These are phyloP conservation scores for Penicillium sclerotigenum DNA, from an alignment of 2,329 filamentous ascomycete genomes.

Conservation along the genomic window DNA sequence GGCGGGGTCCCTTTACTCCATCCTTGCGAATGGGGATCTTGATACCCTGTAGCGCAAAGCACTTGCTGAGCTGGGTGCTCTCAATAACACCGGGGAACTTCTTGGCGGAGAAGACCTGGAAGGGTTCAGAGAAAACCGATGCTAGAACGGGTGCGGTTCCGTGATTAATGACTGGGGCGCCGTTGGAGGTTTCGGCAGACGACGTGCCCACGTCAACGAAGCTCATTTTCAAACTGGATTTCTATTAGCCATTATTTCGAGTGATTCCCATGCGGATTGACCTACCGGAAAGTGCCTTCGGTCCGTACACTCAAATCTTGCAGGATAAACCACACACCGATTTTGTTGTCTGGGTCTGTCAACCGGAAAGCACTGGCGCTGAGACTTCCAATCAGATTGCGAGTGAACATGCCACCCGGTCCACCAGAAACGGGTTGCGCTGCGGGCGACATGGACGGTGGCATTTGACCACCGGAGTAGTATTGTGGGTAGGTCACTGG, in stretches of 20 bases:
- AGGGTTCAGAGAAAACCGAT: constrained; percentile 79
- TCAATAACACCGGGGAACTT: constrained; percentile 98
- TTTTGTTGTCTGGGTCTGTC: constrained; percentile 72
- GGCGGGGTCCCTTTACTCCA: constrained; percentile 50
- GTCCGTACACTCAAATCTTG: constrained; percentile 93
- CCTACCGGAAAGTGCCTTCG: constrained; percentile 83
- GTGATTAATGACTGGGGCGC: constrained; percentile 60
- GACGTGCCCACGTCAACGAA: constrained; percentile 78
- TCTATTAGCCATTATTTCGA: neutral
- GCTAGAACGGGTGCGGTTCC: constrained; percentile 79
- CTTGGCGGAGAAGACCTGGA: constrained; percentile 94
- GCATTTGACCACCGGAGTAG: constrained; percentile 33
- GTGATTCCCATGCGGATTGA: neutral
- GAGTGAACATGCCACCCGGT: constrained; percentile 82
- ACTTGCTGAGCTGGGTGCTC: constrained; percentile 85
- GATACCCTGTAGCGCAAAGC: constrained; percentile 88
- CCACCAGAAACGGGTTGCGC: constrained; percentile 39
- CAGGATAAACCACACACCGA: constrained; percentile 94
- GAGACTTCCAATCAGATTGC: constrained; percentile 90
- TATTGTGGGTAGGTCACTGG: constrained; percentile 34
- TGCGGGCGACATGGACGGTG: constrained; percentile 36
- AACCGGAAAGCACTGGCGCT: constrained; percentile 84
- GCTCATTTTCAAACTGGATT: constrained; percentile 61
- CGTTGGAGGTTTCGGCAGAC: constrained; percentile 38
- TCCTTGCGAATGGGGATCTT: constrained; percentile 97